phyloP scores from a whole-genome alignment of 116 monocot genomes.

The Papilionanthe hybrid region DNA sequence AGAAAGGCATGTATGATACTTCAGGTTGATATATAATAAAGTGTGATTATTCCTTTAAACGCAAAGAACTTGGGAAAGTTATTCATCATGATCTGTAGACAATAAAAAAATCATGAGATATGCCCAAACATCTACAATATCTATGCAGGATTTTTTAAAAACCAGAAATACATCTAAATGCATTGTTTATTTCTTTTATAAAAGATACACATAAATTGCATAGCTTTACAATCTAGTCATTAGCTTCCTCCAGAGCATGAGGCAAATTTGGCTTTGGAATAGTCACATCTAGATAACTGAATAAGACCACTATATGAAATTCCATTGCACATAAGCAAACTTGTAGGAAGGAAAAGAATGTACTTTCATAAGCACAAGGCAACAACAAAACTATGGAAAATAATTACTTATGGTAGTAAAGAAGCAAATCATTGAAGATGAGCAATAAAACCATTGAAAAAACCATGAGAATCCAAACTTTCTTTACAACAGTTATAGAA shows the following conservation, averaged over 20 bases:
- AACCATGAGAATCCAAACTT: neutral
- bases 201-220: neutral
- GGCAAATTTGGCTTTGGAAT: neutral
- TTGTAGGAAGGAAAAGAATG: neutral
- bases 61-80: neutral
- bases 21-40: neutral
- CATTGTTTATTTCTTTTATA: constrained; percentile 2
- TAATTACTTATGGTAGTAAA: neutral
- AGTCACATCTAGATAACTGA: neutral
- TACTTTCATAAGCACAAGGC: neutral
- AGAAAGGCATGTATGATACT: neutral
- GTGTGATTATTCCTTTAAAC: neutral
- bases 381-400: neutral
- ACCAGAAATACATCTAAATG: neutral
- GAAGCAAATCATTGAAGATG: neutral
- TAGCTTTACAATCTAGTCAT: neutral
- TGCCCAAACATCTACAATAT: no score
- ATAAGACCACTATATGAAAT: neutral
- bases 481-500: neutral
- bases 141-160: no score
- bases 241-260: neutral
- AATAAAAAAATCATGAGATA: no score
- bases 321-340: neutral
- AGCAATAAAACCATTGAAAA: neutral
- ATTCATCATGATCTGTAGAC: neutral